Evolutionary conservation across 2,329 filamentous ascomycete genomes (phyloP).

Genomic region (Chaetomium globosum): DNA sequence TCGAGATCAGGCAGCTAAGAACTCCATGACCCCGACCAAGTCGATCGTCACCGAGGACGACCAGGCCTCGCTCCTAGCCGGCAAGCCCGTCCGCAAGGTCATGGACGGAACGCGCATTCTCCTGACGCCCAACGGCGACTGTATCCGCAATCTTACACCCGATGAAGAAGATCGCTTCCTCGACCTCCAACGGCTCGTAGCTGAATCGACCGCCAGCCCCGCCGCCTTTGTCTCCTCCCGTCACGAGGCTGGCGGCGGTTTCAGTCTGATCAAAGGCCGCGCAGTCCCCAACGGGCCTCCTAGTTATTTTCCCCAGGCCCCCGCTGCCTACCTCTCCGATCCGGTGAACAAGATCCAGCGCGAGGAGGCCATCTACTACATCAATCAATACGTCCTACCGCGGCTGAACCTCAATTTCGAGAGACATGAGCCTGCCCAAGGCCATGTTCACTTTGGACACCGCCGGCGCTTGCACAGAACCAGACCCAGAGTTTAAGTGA

Average conservation of each 20-base stretch:
- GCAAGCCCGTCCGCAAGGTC: constrained; percentile 62
- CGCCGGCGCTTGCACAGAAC: too few relatives aligned
- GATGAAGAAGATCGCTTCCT: constrained; percentile 73
- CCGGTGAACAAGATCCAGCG: constrained; percentile 67
- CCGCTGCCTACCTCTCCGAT: constrained; percentile 55
- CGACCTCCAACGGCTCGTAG: constrained; percentile 64
- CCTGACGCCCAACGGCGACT: constrained; percentile 75
- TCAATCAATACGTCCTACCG: constrained; percentile 69
- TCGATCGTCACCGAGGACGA: constrained; percentile 58
- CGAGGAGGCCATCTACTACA: constrained; percentile 67
- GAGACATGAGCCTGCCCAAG: constrained; percentile 45
- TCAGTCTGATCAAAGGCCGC: constrained; percentile 65
- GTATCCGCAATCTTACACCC: constrained; percentile 69
- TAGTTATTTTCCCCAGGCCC: constrained; percentile 59
- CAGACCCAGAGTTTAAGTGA: too few relatives aligned
- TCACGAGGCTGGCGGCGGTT: constrained; percentile 59
- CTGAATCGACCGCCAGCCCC: constrained; percentile 53
- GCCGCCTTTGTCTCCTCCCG: constrained; percentile 60
- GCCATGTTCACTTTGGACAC: constrained; percentile 37
- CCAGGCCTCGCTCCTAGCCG: constrained; percentile 56
- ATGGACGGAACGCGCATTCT: constrained; percentile 68
- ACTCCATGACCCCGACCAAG: constrained; percentile 47
- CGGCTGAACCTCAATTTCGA: constrained; percentile 56
- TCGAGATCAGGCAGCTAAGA: constrained; percentile 32
- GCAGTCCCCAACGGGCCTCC: constrained; percentile 66